A percentile compares a stretch with the other conserved stretches of the same genome.
Conservation (phyloP, 2,329 filamentous ascomycete species). For the Curvularia verruculosa region DNA sequence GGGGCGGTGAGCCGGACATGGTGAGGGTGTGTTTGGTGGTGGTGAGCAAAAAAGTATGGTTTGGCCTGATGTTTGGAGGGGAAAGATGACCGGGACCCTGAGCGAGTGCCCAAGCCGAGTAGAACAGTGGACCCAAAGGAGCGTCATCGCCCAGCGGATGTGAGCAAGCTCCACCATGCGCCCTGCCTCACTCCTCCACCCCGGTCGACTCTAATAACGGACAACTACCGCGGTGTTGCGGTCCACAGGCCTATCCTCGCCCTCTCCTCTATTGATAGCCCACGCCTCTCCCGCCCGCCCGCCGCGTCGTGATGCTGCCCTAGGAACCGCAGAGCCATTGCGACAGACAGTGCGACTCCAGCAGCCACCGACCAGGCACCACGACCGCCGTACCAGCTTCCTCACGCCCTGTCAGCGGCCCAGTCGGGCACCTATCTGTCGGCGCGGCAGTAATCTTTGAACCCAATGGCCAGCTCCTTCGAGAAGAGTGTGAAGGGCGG, state of each 20-base stretch:
- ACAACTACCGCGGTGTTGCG: slow-evolving; percentile 20
- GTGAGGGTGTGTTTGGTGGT: slow-evolving; percentile 9
- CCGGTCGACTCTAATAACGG: slow-evolving; percentile 23
- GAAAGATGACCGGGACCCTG: slow-evolving; percentile 15
- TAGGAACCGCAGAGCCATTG: slow-evolving; percentile 28
- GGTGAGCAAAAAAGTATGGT: slow-evolving; percentile 9
- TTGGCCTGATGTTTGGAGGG: slow-evolving; percentile 12
- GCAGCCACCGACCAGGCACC: no score
- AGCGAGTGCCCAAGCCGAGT: slow-evolving; percentile 13
- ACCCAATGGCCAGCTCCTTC: slow-evolving; percentile 80
- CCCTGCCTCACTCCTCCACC: slow-evolving; percentile 23
- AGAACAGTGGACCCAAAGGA: not conserved
- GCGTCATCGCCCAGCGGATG: slow-evolving; percentile 25
- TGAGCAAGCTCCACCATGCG: slow-evolving; percentile 24
- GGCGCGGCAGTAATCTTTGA: slow-evolving; percentile 18
- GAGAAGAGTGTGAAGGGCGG: slow-evolving; percentile 99
- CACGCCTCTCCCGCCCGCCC: slow-evolving; percentile 24
- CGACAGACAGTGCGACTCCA: slow-evolving; percentile 21
- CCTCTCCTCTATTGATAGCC: slow-evolving; percentile 24
- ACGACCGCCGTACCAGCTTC: slow-evolving; percentile 15
- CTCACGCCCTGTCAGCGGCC: slow-evolving; percentile 20
- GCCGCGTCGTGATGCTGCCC: slow-evolving; percentile 36
- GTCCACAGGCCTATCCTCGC: slow-evolving; percentile 14
- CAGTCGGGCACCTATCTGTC: slow-evolving; percentile 22
- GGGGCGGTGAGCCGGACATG: slow-evolving; percentile 55